Base-by-base conservation (phyloP, 169 alveolate genomes). In the Theileria parva region DNA sequence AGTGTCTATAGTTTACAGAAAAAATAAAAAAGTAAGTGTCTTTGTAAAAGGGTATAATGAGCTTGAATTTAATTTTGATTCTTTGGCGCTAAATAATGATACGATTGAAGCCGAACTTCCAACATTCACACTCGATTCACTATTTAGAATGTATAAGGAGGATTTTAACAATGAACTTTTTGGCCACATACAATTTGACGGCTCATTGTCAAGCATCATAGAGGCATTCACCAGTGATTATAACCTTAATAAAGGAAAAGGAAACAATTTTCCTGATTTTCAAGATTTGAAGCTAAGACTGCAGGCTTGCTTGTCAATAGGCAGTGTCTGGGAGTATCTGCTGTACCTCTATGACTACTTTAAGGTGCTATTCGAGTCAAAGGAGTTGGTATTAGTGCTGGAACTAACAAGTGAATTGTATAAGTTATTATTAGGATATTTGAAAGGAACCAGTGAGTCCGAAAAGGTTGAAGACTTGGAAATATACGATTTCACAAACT, bases 281-380 rank as follows among this genome's bases (percentile, higher is more conserved):
- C 34, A 59, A 67, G 15, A 9, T 25, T 27, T 39, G 48, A 39
- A 25, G 60, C 0, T 27, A 53, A 80, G 44, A 61, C 34, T 66
- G 1, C 3, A 12, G 30, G 68, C 55, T 11, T 66, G 76, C 9
- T 39, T 80, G 73, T 28, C 75, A 17, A 34, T 80, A 0, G 86
- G 89, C 32, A 83, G 86, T 73, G 44, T 64, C 19, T 60, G 75
- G 60, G 89, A 83, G 48, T 83, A 76, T 34, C 34, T 76, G 25
- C 25, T 75, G 64, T 50, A 68, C 65, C 74, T 83, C 17, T 37
- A 68, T 30, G 83, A 83, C 48, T 66, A 70, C 27, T 25, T 72
- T 17, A 50, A 55, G 30, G 44, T 17, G 19, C 61, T 74, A 25
- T 17, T 81, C 48, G 30, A 25, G 32, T 37, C 39, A 8, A 48